These are phyloP conservation scores for Sarocladium oryzae DNA, from an alignment of 2,329 filamentous ascomycete species.

Conservation along the genomic window DNA sequence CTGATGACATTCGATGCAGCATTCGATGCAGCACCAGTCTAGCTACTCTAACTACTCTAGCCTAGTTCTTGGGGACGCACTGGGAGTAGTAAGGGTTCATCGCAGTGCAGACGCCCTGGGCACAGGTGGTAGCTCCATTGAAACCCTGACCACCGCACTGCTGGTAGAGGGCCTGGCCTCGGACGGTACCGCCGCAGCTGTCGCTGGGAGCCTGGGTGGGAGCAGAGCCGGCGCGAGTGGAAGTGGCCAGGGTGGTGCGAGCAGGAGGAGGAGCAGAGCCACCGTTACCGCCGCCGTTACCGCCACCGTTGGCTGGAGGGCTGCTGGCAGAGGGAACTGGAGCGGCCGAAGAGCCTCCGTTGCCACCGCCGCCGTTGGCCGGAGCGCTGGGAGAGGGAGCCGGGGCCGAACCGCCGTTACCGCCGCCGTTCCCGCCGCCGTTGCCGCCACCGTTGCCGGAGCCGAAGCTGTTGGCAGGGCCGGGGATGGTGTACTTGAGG, in stretches of 20 bases:
- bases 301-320: constrained; percentile 8
- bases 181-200: not conserved
- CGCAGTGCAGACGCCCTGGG: constrained; percentile 18
- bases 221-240: not conserved
- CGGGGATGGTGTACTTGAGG: constrained; percentile 16
- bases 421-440: too few relatives aligned
- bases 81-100: constrained; percentile 24
- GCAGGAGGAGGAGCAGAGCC: not conserved
- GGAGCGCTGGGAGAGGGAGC: constrained; percentile 9
- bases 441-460: constrained; percentile 8
- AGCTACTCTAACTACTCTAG: not conserved
- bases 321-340: constrained; percentile 1
- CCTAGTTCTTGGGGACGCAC: constrained; percentile 13
- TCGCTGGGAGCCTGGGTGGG: not conserved
- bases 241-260: constrained; percentile 3
- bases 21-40: constrained; percentile 1
- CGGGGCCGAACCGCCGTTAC: constrained; percentile 11
- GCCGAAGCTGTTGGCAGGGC: constrained; percentile 12
- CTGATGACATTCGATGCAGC: not conserved
- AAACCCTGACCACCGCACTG: constrained; percentile 21
- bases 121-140: constrained; percentile 21
- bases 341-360: not conserved
- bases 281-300: constrained; percentile 6
- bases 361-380: constrained; percentile 9
- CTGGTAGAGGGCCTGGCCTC: constrained; percentile 7